Base-by-base conservation (phyloP, 768 basidiomycete genomes). In the Tephrocybe sp. region DNA sequence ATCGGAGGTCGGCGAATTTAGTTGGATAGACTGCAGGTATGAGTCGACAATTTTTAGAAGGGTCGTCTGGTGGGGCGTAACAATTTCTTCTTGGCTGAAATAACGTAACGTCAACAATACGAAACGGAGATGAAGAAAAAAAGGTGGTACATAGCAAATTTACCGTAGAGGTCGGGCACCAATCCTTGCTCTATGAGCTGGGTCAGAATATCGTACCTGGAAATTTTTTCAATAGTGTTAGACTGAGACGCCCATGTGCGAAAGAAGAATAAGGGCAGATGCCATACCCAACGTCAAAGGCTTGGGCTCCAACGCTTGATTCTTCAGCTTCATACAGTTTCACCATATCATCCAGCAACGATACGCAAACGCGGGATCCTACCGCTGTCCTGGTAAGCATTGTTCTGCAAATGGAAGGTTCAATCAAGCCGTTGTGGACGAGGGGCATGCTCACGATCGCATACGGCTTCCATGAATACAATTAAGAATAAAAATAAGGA, bases 21-120 rank as follows among this genome's bases (percentile, higher is more conserved):
- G 58, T 55, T 72, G 71, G 22, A 70, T 68, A 11, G 82, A 76
- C 55, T 90, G 87, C 48, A 93, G 72, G 62, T 90, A 87, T 1
- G 91, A 88, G 63, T 96, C 94, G 11, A 94, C 71, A 13, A 96
- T 73, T 67, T 94, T 95, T 51, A 97, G 79, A 10, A 96, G 70
- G n/a, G 82, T 88, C 4, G 85, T 91, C 65, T 96, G 94, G 57
- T 88, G 85, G 0, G 92, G 90, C 5, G 89, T 83, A 35, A 94
- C 79, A 11, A 84, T 74, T 68, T 93, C 92, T 40, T 78, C 82
- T 19, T 69, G 54, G 51, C 90, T 90, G 64, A 30, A 43, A 34
- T 30, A 39, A 33, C 26, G 46, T 55, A 2, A 26, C 43, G 34
- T 54, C 46, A 46, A 51, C 34, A 10, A 43, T 51, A 19, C 14